Percentiles rank a stretch among this genome's conserved stretches.
Conservation (phyloP, 306 rosid genomes). For the Rosa lucieae region DNA sequence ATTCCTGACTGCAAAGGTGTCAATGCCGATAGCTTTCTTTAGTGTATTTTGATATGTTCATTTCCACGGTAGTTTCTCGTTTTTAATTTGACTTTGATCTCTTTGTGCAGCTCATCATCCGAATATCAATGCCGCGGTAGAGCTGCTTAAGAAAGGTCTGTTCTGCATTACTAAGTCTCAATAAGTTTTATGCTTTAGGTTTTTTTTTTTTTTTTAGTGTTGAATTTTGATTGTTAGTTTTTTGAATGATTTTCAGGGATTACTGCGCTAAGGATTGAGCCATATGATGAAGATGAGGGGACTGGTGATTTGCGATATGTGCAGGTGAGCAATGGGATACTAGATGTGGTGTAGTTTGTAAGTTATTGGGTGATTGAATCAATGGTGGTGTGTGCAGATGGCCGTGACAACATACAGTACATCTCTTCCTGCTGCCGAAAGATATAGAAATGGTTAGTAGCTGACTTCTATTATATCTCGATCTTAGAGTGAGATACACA, state of each 20-base stretch:
- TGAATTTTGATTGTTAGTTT: background rate
- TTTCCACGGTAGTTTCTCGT: background rate
- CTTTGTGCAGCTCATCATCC: slow-evolving; percentile 87
- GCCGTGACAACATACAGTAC: slow-evolving; percentile 91
- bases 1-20: slow-evolving; percentile 87
- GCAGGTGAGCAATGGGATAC: slow-evolving; percentile 41
- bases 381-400: slow-evolving; percentile 59
- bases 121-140: slow-evolving; percentile 80
- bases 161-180: background rate
- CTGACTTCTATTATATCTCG: slow-evolving; percentile 10
- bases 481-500: background rate
- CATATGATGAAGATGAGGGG: slow-evolving; percentile 83
- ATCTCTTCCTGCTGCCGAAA: slow-evolving; percentile 69
- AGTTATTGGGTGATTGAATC: background rate
- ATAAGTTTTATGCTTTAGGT: background rate
- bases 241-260: slow-evolving; percentile 49
- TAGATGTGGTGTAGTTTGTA: background rate
- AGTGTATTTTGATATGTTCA: background rate
- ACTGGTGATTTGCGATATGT: slow-evolving; percentile 86
- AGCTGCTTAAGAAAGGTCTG: slow-evolving; percentile 68
- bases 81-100: background rate
- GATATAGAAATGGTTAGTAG: slow-evolving; percentile 73
- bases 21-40: background rate
- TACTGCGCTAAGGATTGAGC: slow-evolving; percentile 54
- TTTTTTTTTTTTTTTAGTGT: background rate